A percentile compares a stretch with the other conserved stretches of the same genome.
These are phyloP conservation scores for Chlamydomonas reinhardtii DNA, from an alignment of 163 green algal species.

Conservation along the genomic window DNA sequence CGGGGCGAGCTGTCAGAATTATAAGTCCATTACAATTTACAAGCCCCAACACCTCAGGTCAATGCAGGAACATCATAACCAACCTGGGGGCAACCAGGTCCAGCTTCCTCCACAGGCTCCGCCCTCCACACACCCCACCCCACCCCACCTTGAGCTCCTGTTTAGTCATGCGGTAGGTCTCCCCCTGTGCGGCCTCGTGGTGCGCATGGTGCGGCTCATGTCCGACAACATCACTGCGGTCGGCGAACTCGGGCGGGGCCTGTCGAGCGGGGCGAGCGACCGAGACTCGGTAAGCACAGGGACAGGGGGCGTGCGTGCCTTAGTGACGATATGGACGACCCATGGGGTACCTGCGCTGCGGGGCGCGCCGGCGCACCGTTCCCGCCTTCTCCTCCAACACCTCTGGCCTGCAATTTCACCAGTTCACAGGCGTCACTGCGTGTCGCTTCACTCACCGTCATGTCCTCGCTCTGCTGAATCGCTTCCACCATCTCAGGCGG, in stretches of 20 bases:
- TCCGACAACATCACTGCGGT: neutral
- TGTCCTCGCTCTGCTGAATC: slow-evolving; percentile 38
- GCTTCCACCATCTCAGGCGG: slow-evolving; percentile 49
- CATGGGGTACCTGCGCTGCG: neutral
- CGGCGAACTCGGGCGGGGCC: slow-evolving; percentile 1
- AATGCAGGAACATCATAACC: no score
- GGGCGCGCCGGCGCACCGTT: no score
- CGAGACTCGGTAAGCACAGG: neutral
- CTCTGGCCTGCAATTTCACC: no score
- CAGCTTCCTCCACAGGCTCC: no score
- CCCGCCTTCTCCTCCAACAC: no score
- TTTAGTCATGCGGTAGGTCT: neutral
- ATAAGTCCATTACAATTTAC: no score
- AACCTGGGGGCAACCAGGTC: no score
- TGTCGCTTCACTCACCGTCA: slow-evolving; percentile 45
- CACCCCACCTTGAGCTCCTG: slow-evolving; percentile 30
- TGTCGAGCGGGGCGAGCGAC: neutral
- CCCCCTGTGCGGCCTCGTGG: neutral
- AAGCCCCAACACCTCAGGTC: no score
- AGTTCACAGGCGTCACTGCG: no score
- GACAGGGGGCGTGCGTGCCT: neutral
- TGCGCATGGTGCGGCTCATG: slow-evolving; percentile 41
- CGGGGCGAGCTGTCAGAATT: no score
- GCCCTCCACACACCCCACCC: no score
- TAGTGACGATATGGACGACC: no score